Percentiles rank a stretch among this genome's conserved stretches.
phyloP scores from a whole-genome alignment of 2,329 filamentous ascomycete species.

The Diaporthe vaccinii region DNA sequence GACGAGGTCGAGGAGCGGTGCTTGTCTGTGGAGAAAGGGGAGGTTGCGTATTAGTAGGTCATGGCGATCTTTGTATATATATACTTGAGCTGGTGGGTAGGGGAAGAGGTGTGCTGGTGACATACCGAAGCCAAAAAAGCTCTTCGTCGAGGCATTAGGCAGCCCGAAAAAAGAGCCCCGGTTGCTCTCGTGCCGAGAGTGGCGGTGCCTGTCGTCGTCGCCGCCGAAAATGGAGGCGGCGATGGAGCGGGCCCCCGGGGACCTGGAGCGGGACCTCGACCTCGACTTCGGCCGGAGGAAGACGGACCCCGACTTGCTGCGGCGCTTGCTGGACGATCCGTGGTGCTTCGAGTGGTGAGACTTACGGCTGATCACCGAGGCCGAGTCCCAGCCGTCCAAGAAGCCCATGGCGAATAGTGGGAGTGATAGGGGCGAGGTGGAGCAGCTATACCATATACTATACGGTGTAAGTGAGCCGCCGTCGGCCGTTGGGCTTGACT shows the following conservation, averaged over 20 bases:
- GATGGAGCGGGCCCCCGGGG: slow-evolving; percentile 53
- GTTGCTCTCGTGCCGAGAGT: slow-evolving; percentile 53
- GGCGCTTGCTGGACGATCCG: slow-evolving; percentile 45
- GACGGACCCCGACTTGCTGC: slow-evolving; percentile 43
- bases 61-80: slow-evolving; percentile 41
- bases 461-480: slow-evolving; percentile 7
- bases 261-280: slow-evolving; percentile 55
- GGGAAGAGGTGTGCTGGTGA: slow-evolving; percentile 10
- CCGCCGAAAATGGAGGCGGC: slow-evolving; percentile 61
- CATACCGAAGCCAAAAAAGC: slow-evolving; percentile 61
- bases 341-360: slow-evolving; percentile 42
- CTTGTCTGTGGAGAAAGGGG: slow-evolving; percentile 55
- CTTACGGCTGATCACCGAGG: slow-evolving; percentile 48
- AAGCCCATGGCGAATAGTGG: slow-evolving; percentile 48
- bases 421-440: not conserved
- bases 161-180: slow-evolving; percentile 62
- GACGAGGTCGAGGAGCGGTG: slow-evolving; percentile 61
- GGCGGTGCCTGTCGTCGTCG: slow-evolving; percentile 48
- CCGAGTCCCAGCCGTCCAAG: slow-evolving; percentile 49
- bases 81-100: slow-evolving; percentile 36
- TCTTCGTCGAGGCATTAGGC: slow-evolving; percentile 58
- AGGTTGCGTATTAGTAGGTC: slow-evolving; percentile 49
- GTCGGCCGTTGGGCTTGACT: slow-evolving; percentile 3
- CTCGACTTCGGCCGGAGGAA: slow-evolving; percentile 46
- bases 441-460: not conserved